Evolutionary conservation across 371 early-diverging fungal species (phyloP), one percentile per base, ranked within the genome.

Genomic region (Circinella minor): DNA sequence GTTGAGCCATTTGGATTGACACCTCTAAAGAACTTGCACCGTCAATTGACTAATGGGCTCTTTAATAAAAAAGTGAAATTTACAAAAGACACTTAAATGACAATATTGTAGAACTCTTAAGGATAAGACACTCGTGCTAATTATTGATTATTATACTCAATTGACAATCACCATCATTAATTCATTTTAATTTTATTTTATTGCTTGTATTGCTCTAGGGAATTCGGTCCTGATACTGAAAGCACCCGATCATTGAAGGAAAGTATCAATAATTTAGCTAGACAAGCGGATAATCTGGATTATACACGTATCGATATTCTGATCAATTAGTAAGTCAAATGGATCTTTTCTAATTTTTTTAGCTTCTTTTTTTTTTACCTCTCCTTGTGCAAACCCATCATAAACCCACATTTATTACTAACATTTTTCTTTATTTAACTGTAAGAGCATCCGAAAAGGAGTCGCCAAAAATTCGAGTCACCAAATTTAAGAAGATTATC

Each of bases 41-140:
- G 18, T 69, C 37, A 64, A 39, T 17, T 71, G 18, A 18, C 55
- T 6, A 34, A 5, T 1, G 55, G 60, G 66, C 55, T 67, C 34
- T 66, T 74, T 9, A 68, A 74, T 70, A 60, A 55, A 13, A 74
- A 68, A 1, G 67, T 68, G 57, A 74, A 66, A 37, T 71, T 66
- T 68, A 68, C 68, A 39, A 71, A 57, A 61, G 47, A n/a, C n/a
- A 70, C 46, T 66, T 68, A 65, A 66, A 71, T 18, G 65, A 66
- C 39, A 51, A 74, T 61, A 39, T 74, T 3, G 68, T 67, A 61
- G 71, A 46, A 68, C 27, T 70, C 62, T 68, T 74, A n/a, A 61
- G 68, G 34, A 68, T 70, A 74, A 70, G 74, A 14, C 65, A 39
- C 39, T 6, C 39, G 9, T 39, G 39, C 39, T 39, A 39, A 9